Evolutionary conservation across 2,329 filamentous ascomycete species (phyloP).

Genomic region (Colletotrichum lini): DNA sequence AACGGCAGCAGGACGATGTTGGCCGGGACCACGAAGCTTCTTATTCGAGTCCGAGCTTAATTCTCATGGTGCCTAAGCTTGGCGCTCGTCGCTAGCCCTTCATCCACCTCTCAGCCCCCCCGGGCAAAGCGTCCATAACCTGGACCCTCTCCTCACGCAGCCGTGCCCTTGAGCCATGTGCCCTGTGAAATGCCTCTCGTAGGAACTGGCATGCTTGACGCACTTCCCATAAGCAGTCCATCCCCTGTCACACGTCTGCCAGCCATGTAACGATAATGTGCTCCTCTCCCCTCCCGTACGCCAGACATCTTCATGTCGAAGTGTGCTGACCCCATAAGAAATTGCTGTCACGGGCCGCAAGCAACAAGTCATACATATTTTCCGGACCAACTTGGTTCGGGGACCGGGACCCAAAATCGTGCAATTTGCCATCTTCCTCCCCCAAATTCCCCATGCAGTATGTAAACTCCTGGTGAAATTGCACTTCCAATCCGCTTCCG

Average conservation of each 20-base stretch:
- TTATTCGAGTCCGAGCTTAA: slow-evolving; percentile 30
- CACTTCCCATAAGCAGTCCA: slow-evolving; percentile 3
- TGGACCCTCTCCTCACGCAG: slow-evolving; percentile 4
- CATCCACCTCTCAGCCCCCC: slow-evolving; percentile 17
- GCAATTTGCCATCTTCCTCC: slow-evolving; percentile 35
- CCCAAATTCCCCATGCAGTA: slow-evolving; percentile 15
- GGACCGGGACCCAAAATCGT: slow-evolving; percentile 26
- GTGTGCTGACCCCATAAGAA: slow-evolving; percentile 12
- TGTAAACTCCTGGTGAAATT: slow-evolving; percentile 37
- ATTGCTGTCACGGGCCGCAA: slow-evolving; percentile 26
- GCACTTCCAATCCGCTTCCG: slow-evolving; percentile 35
- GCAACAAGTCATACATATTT: slow-evolving; percentile 26
- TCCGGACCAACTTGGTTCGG: slow-evolving; percentile 27
- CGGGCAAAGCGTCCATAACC: slow-evolving; percentile 13
- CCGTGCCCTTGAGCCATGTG: slow-evolving; percentile 25
- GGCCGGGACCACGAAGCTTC: slow-evolving; percentile 19
- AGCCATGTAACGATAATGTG: slow-evolving; percentile 20
- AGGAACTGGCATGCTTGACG: slow-evolving; percentile 11
- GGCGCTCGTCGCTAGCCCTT: slow-evolving; percentile 26
- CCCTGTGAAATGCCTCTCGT: neutral
- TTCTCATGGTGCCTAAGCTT: slow-evolving; percentile 33
- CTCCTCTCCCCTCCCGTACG: slow-evolving; percentile 15
- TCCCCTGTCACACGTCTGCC: slow-evolving; percentile 1
- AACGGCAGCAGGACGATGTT: neutral
- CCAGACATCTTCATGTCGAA: slow-evolving; percentile 25